phyloP scores from a whole-genome alignment of 2,329 filamentous ascomycete genomes.

The Pseudocercospora fijiensis region DNA sequence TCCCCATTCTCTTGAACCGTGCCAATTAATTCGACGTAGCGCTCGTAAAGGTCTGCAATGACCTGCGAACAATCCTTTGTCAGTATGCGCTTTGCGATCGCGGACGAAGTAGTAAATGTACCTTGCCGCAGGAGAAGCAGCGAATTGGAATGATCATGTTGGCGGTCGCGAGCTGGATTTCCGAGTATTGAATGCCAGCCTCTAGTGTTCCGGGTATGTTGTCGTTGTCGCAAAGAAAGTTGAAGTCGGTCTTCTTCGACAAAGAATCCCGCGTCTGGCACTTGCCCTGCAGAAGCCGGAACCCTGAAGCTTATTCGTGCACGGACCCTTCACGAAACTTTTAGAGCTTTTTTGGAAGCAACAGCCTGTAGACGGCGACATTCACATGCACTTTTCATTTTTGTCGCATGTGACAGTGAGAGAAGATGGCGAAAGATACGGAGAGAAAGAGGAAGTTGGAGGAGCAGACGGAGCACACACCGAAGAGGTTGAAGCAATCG shows the following conservation, averaged over 20 bases:
- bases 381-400: not conserved
- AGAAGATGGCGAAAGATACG: slow-evolving; percentile 22
- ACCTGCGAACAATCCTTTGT: slow-evolving; percentile 59
- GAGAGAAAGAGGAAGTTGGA: slow-evolving; percentile 29
- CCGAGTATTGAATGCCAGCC: not conserved
- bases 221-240: slow-evolving; percentile 14
- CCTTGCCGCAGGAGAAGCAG: slow-evolving; percentile 99
- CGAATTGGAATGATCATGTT: slow-evolving; percentile 98
- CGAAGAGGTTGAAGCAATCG: slow-evolving; percentile 26
- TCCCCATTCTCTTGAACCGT: slow-evolving; percentile 74
- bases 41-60: slow-evolving; percentile 95
- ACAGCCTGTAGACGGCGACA: not conserved
- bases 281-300: slow-evolving; percentile 7
- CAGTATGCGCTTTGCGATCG: slow-evolving; percentile 3
- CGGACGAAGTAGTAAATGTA: slow-evolving; percentile 45
- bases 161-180: slow-evolving; percentile 24
- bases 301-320: slow-evolving; percentile 8
- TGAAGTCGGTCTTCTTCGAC: slow-evolving; percentile 4
- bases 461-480: slow-evolving; percentile 19
- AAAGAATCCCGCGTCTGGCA: slow-evolving; percentile 7
- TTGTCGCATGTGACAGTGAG: not conserved
- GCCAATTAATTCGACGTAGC: slow-evolving; percentile 85
- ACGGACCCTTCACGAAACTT: slow-evolving; percentile 16
- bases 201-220: not conserved
- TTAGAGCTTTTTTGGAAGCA: slow-evolving; percentile 17